Conservation (phyloP, 1,284 basidiomycete species). For the Phlebopus sp. region DNA sequence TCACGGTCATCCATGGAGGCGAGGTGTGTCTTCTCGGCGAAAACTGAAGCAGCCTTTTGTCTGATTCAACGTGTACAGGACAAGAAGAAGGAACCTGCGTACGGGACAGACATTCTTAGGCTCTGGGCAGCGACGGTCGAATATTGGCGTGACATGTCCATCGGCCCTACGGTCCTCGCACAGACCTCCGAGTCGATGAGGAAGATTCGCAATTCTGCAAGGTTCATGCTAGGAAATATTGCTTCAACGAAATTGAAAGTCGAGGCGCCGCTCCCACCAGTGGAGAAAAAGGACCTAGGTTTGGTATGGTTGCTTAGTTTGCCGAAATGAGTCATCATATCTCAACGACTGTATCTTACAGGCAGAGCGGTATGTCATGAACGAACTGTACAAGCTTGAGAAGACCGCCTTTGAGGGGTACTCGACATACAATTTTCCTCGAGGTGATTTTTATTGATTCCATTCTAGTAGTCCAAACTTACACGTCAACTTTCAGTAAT, state of each 20-base stretch:
- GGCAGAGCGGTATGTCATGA: conserved; percentile 85
- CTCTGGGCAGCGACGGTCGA: conserved; percentile 94
- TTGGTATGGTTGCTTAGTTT: conserved; percentile 47
- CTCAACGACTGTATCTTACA: conserved; percentile 30
- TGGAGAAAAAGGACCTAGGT: conserved; percentile 50
- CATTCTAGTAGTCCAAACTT: background rate
- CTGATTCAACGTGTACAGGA: conserved; percentile 42
- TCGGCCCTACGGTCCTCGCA: conserved; percentile 77
- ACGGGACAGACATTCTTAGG: conserved; percentile 86
- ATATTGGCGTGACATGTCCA: conserved; percentile 85
- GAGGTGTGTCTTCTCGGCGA: conserved; percentile 47
- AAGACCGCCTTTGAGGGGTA: conserved; percentile 67
- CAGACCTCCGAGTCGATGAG: conserved; percentile 79
- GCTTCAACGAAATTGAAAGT: conserved; percentile 35
- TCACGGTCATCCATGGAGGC: conserved; percentile 78
- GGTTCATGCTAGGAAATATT: conserved; percentile 90
- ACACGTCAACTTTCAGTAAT: conserved; percentile 45
- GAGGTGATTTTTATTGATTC: conserved; percentile 52
- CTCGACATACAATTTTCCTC: conserved; percentile 76
- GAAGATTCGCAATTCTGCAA: conserved; percentile 84
- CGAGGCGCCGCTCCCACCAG: conserved; percentile 26
- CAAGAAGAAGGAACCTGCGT: conserved; percentile 68
- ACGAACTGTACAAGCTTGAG: conserved; percentile 79
- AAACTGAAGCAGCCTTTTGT: background rate
- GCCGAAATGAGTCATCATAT: background rate